Conservation (phyloP, 2,329 filamentous ascomycete species). For the Colletotrichum agaves region DNA sequence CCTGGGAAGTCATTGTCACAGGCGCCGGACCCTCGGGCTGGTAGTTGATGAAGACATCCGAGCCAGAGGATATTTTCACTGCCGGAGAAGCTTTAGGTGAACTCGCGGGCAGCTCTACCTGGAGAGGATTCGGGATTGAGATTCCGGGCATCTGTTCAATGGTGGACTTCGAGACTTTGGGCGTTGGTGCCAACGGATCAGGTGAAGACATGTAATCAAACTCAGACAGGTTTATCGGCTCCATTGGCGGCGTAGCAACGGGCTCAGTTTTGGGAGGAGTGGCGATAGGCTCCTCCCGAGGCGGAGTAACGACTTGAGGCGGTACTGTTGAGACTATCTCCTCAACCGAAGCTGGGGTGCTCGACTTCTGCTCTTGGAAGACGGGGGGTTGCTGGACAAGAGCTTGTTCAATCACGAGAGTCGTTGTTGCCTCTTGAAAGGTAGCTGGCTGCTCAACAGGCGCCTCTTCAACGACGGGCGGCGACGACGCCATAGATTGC, state of each 20-base stretch:
- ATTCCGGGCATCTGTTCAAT: not conserved
- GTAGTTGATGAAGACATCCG: conserved; percentile 63
- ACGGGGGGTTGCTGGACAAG: conserved; percentile 31
- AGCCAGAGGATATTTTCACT: conserved; percentile 36
- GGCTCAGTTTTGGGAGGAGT: conserved; percentile 5
- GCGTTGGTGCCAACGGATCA: not conserved
- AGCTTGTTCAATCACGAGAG: not conserved
- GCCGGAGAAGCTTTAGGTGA: conserved; percentile 45
- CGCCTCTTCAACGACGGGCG: conserved; percentile 24
- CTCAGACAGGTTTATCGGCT: not conserved
- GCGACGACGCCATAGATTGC: conserved; percentile 40
- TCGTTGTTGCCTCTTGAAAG: not conserved
- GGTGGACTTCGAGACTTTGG: conserved; percentile 26
- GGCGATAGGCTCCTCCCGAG: conserved; percentile 11
- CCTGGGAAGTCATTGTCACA: conserved; percentile 48
- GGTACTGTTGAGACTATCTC: not conserved
- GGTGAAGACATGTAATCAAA: conserved; percentile 5
- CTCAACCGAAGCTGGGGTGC: conserved; percentile 16
- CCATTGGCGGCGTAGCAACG: conserved; percentile 9
- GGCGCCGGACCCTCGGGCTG: conserved; percentile 65
- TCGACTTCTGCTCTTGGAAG: conserved; percentile 35
- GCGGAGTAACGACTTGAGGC: conserved; percentile 22
- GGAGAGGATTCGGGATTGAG: conserved; percentile 40
- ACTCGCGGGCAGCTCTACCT: conserved; percentile 42
- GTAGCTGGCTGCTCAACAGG: not conserved